A percentile compares a stretch with the other conserved stretches of the same genome.
Evolutionary conservation across 169 alveolate species (phyloP).

Genomic region (Perkinsus chesapeaki): DNA sequence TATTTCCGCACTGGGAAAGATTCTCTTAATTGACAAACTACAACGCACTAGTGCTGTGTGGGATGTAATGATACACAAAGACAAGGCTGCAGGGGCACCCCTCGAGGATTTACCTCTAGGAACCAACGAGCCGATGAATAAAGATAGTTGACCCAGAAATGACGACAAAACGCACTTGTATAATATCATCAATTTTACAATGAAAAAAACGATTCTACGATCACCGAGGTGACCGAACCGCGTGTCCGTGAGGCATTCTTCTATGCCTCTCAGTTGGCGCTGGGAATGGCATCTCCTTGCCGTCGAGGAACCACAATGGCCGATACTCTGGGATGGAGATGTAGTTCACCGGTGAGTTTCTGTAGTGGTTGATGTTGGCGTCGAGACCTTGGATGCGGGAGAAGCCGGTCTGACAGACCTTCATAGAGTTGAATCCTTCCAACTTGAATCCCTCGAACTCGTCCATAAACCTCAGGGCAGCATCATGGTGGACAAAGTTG

Average conservation of each 20-base stretch:
- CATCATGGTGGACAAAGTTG: slow-evolving; percentile 27
- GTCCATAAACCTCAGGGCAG: not conserved
- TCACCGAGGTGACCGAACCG: not conserved
- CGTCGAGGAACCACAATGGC: not conserved
- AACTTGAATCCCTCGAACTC: not conserved
- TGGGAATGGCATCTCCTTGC: slow-evolving; percentile 4
- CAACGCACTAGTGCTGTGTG: too few species aligned
- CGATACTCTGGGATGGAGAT: slow-evolving; percentile 9
- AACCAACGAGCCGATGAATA: too few species aligned
- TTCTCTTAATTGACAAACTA: not conserved
- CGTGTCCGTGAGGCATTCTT: not conserved
- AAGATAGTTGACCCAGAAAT: too few species aligned
- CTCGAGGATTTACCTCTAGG: too few species aligned
- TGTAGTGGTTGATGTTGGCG: slow-evolving; percentile 10
- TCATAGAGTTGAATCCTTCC: not conserved
- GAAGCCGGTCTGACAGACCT: slow-evolving; percentile 5
- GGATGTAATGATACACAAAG: too few species aligned
- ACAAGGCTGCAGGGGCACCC: too few species aligned
- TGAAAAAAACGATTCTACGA: too few species aligned
- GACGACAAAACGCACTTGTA: too few species aligned
- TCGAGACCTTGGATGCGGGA: slow-evolving; percentile 12
- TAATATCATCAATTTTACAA: too few species aligned
- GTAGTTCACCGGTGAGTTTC: slow-evolving; percentile 14
- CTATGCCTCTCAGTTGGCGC: not conserved
- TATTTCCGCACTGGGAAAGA: not conserved